Evolutionary conservation across 1,284 basidiomycete genomes (phyloP).

Genomic region (Peniophora sp.): DNA sequence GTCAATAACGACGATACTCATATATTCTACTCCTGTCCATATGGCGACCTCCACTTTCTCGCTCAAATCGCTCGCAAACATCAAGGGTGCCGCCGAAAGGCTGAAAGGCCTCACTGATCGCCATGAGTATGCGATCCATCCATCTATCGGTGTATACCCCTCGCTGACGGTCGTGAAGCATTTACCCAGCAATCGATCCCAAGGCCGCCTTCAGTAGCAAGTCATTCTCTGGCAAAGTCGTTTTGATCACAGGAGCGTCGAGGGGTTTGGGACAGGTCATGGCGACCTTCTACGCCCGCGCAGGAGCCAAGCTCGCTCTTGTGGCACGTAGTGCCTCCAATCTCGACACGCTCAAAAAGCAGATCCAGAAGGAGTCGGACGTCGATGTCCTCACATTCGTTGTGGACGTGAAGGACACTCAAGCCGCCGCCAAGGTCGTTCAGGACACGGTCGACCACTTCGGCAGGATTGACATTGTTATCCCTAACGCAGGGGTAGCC

Average conservation of each 20-base stretch:
- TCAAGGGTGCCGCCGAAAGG: too few relatives aligned
- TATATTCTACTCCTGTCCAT: too few relatives aligned
- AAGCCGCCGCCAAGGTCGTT: background rate
- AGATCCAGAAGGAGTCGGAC: background rate
- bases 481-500: background rate
- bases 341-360: background rate
- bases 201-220: background rate
- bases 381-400: background rate
- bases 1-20: too few relatives aligned
- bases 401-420: background rate
- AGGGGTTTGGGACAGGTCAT: background rate
- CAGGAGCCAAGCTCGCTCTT: background rate
- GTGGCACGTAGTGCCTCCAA: background rate
- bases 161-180: background rate
- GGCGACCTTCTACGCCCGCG: background rate
- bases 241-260: background rate
- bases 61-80: too few relatives aligned
- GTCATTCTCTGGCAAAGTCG: background rate
- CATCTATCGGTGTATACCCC: too few relatives aligned
- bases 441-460: background rate
- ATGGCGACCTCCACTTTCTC: too few relatives aligned
- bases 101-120: too few relatives aligned
- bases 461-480: background rate
- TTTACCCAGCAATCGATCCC: background rate
- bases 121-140: too few relatives aligned